Percentiles rank a stretch among this genome's conserved stretches.
phyloP scores from a whole-genome alignment of 805 yeast genomes.

The Saturnispora bothae region DNA sequence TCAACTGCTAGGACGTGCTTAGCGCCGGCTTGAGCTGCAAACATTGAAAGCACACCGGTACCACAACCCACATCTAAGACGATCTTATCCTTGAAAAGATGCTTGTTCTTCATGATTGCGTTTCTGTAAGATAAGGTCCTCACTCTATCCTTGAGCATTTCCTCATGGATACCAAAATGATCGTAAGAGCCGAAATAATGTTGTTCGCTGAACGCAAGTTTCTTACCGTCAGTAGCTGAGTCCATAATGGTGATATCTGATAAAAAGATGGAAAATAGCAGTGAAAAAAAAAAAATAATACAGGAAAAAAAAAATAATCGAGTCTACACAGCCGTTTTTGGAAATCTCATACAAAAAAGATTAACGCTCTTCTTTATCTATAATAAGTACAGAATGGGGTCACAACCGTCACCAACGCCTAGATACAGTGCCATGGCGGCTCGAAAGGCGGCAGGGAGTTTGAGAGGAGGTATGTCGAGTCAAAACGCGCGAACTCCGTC shows the following conservation, averaged over 20 bases:
- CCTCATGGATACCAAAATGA: conserved; percentile 97
- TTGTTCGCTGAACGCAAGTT: conserved; percentile 68
- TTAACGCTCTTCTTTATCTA: too few species aligned
- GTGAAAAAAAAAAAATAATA: not conserved
- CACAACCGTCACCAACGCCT: not conserved
- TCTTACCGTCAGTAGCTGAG: conserved; percentile 58
- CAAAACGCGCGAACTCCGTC: too few species aligned
- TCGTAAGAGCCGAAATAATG: conserved; percentile 94
- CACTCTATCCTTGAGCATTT: conserved; percentile 92
- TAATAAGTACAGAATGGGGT: not conserved
- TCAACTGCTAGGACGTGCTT: conserved; percentile 96
- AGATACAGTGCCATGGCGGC: not conserved
- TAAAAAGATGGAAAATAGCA: not conserved
- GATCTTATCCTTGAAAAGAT: conserved; percentile 81
- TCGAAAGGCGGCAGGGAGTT: not conserved
- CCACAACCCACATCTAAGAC: conserved; percentile 99
- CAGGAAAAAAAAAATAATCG: not conserved
- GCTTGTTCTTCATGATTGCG: conserved; percentile 84
- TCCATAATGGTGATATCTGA: conserved; percentile 8
- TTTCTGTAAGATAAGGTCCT: conserved; percentile 87
- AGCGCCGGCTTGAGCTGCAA: conserved; percentile 98
- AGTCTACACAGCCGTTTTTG: too few species aligned
- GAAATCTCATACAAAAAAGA: too few species aligned
- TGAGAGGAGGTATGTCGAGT: too few species aligned
- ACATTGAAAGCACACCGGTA: conserved; percentile 95